These are phyloP conservation scores for Noccaea bulbosa DNA, from an alignment of 345 rosid species.

Conservation along the genomic window DNA sequence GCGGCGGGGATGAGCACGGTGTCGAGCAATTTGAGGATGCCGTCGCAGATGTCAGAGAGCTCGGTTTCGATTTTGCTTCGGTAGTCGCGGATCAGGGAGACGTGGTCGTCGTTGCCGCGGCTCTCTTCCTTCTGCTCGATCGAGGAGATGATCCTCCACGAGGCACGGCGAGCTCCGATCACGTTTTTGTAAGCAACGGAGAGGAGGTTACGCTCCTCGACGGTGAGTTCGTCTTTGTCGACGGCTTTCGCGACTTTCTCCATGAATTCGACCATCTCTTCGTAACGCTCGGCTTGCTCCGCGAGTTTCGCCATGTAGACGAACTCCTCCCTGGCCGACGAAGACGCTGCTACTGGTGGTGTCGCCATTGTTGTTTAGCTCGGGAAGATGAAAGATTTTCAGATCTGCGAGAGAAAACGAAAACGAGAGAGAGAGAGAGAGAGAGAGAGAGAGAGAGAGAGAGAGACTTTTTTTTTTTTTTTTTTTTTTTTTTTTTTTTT, in stretches of 20 bases:
- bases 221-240: constrained; percentile 68
- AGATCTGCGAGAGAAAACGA: constrained; percentile 22
- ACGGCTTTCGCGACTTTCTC: constrained; percentile 71
- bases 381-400: constrained; percentile 12
- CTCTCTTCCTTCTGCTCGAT: constrained; percentile 93
- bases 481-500: neutral
- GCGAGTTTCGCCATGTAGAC: constrained; percentile 97
- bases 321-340: constrained; percentile 67
- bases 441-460: constrained; percentile 1
- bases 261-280: constrained; percentile 96
- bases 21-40: constrained; percentile 86
- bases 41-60: constrained; percentile 72
- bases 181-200: constrained; percentile 96
- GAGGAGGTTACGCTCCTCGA: constrained; percentile 90
- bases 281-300: constrained; percentile 94
- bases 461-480: neutral
- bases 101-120: constrained; percentile 93
- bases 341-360: constrained; percentile 15
- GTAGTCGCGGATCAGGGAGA: constrained; percentile 76
- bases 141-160: constrained; percentile 90
- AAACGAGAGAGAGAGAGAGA: constrained; percentile 1
- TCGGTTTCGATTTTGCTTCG: constrained; percentile 81
- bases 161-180: constrained; percentile 89
- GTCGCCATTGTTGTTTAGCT: constrained; percentile 48
- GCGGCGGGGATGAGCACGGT: constrained; percentile 72